Conservation (phyloP, 2,329 filamentous ascomycete species). For the Ophiocordyceps camponoti-saundersi region DNA sequence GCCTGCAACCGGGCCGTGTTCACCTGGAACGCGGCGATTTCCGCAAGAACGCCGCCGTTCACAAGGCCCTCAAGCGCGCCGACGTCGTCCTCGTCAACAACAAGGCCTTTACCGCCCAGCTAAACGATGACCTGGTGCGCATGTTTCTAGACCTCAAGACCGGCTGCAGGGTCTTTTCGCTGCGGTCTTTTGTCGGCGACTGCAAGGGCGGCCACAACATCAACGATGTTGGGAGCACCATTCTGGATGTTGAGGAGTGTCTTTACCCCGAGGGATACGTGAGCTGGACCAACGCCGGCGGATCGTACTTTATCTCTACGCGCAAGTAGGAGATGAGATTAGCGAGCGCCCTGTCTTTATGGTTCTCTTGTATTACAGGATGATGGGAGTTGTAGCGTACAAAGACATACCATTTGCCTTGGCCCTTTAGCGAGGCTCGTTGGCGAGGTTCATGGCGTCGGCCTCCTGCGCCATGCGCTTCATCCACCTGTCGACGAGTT, state of each 20-base stretch:
- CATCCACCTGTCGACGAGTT: conserved; percentile 87
- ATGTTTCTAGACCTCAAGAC: conserved; percentile 90
- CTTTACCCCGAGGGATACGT: conserved; percentile 55
- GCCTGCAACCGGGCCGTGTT: conserved; percentile 63
- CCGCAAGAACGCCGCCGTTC: conserved; percentile 52
- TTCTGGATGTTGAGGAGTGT: conserved; percentile 56
- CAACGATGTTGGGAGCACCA: conserved; percentile 63
- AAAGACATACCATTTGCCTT: conserved; percentile 12
- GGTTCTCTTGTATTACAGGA: conserved; percentile 4
- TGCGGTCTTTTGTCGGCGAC: conserved; percentile 79
- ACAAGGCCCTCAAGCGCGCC: conserved; percentile 59
- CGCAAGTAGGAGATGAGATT: conserved; percentile 37
- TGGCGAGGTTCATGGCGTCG: conserved; percentile 64
- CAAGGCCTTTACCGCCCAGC: conserved; percentile 76
- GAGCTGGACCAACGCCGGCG: conserved; percentile 77
- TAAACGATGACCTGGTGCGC: conserved; percentile 71
- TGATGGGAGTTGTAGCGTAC: conserved; percentile 10
- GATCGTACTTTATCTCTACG: conserved; percentile 76
- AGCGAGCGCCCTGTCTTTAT: conserved; percentile 12
- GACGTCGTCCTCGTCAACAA: conserved; percentile 98
- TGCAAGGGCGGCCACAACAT: conserved; percentile 62
- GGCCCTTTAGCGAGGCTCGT: conserved; percentile 23
- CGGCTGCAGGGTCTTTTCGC: conserved; percentile 75
- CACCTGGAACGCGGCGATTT: conserved; percentile 74
- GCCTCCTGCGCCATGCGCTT: conserved; percentile 71